phyloP scores from a whole-genome alignment of 1,284 basidiomycete genomes.

The Trichosporon coremiiforme region DNA sequence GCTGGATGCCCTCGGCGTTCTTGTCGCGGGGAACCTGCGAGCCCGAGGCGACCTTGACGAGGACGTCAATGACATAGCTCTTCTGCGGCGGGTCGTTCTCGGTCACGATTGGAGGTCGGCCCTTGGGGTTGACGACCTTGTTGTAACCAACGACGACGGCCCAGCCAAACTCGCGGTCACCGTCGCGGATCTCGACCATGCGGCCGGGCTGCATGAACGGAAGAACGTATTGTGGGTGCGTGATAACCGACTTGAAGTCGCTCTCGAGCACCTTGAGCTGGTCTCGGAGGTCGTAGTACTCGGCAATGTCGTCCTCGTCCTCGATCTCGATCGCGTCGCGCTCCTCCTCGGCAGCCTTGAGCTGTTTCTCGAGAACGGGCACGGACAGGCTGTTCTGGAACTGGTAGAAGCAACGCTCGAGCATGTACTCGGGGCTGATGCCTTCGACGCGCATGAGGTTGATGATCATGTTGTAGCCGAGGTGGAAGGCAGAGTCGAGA shows the following conservation, averaged over 20 bases:
- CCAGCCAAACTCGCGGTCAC: conserved; percentile 93
- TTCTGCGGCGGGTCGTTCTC: conserved; percentile 76
- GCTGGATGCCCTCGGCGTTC: conserved; percentile 66
- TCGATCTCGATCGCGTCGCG: conserved; percentile 71
- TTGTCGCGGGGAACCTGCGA: conserved; percentile 68
- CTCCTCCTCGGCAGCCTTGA: conserved; percentile 72
- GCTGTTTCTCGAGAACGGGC: conserved; percentile 81
- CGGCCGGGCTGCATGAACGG: conserved; percentile 93
- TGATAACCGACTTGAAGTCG: conserved; percentile 89
- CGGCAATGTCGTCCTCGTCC: conserved; percentile 78
- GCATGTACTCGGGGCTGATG: conserved; percentile 97
- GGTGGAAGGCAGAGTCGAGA: conserved; percentile 95
- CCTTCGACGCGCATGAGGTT: conserved; percentile 99
- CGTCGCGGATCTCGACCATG: conserved; percentile 83
- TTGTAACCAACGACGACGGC: conserved; percentile 89
- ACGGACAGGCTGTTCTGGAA: conserved; percentile 93
- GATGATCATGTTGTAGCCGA: conserved; percentile 99
- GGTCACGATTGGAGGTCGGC: conserved; percentile 43
- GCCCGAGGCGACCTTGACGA: conserved; percentile 76
- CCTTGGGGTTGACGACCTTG: conserved; percentile 62
- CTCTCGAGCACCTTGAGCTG: conserved; percentile 82
- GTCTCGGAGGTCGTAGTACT: conserved; percentile 88
- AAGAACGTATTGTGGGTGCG: conserved; percentile 88
- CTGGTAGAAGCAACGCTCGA: conserved; percentile 96
- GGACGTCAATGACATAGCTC: conserved; percentile 91